Base-by-base conservation (phyloP, 1,284 basidiomycete genomes). In the Microbotryum saponariae region DNA sequence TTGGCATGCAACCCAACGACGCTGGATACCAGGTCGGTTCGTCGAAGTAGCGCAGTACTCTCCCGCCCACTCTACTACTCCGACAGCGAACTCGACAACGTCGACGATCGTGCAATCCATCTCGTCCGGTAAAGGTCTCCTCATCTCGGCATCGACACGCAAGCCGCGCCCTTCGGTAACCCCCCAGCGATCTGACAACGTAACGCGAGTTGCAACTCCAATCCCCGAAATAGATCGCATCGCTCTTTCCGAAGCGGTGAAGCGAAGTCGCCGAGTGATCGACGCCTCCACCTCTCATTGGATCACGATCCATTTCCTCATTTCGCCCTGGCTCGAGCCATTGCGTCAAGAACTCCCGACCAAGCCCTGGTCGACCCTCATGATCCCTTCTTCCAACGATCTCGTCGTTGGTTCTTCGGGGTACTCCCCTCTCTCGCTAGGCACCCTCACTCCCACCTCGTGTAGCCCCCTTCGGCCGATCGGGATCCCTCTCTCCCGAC, bases 341-440 rank as follows among this genome's bases (percentile, higher is more conserved):
- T 0, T n/a, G 14, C 37, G 47, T 37, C 44, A 63, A 37, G 37
- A 54, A 2, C 51, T 66, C 50, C 2, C 50, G 16, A 44, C 47
- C 42, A 64, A 64, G 42, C 62, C 65, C 7, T 66, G 62, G 65
- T 50, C 47, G 14, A 46, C 64, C n/a, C 60, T 60, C 37, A 27
- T 64, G 16, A 21, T 37, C 6, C 60, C 65, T 1, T 14, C 33
- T 4, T 60, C 52, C 47, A 42, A 42, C 14, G 37, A 42, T 1
- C 56, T 67, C 33, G 60, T 56, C 7, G 48, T 67, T n/a, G 66
- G 66, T 5, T 51, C 59, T 20, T 61, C 47, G 18, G 56, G 57
- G 4, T 46, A 48, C 6, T 5, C 54, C 0, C 64, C 61, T 4
- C 56, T 63, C 23, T 54, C 59, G 4, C 45, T 63, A 37, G 14